Base-by-base conservation (phyloP, 2,329 filamentous ascomycete species). In the Coniella lustricola region DNA sequence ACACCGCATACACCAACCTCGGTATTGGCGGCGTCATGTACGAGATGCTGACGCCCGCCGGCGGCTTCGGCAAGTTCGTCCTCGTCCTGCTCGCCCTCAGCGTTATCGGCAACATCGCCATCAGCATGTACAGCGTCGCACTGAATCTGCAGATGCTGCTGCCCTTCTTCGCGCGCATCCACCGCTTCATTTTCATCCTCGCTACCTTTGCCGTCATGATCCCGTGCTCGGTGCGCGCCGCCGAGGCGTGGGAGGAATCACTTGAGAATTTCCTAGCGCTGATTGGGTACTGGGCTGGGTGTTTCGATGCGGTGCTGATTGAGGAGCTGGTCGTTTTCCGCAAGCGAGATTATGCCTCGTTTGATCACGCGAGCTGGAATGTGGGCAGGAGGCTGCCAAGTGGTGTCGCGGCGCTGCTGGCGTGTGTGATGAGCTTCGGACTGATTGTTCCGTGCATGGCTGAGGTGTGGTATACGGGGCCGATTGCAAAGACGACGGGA, bases 401-500 rank as follows among this genome's bases (percentile, higher is more conserved):
- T 0, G 75, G 75, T 3, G 44, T 71, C 4, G 70, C 75, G 1
- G 75, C 75, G 3, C 53, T 77, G 12, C 60, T 60, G 2, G 71
- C 73, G 2, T 75, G 66, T 2, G 35, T 72, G 3, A 55, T 73
- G n/a, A 71, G 67, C 43, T 69, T 75, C 49, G 73, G 62, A 1
- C 59, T 82, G 8, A 71, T 82, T 2, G 67, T 83, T 7, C 79
- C 80, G 0, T 76, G 73, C 29, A 82, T 83, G 73, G 70, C 68
- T 9, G 76, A 81, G 61, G 74, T 71, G 3, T 83, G 79, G 79
- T 83, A 73, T 57, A 75, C 70, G 8, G 80, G 80, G 0, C 79
- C 79, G 0, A 76, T 84, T 55, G 80, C 79, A 0, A 63, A 71
- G 61, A 72, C 57, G 32, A 81, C 79, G 10, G 81, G 81, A 0